A percentile compares a stretch with the other conserved stretches of the same genome.
These are phyloP conservation scores for Entamoeba histolytica DNA, from an alignment of 208 protist species.

Conservation along the genomic window DNA sequence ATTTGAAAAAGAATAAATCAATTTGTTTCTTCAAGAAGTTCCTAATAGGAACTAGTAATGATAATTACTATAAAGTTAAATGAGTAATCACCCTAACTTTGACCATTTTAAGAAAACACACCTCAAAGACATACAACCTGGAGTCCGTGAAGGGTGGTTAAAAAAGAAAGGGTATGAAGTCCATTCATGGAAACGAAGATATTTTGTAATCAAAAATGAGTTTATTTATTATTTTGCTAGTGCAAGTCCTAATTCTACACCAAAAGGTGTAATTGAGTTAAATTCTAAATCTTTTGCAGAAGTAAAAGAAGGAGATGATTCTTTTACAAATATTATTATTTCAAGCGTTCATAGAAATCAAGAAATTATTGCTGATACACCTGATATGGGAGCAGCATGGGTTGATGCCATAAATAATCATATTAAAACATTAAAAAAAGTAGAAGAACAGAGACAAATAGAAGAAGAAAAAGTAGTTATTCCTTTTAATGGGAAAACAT, in stretches of 20 bases:
- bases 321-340: neutral
- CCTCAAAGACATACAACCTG: neutral
- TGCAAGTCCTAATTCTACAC: neutral
- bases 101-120: neutral
- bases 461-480: neutral
- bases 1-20: no score
- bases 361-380: neutral
- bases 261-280: neutral
- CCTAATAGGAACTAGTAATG: no score
- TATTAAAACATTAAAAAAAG: neutral
- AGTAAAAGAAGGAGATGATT: neutral
- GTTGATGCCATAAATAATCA: neutral
- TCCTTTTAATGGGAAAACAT: neutral
- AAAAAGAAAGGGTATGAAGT: neutral
- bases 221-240: neutral
- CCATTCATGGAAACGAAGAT: neutral
- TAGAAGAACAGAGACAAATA: neutral
- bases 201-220: neutral
- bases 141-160: neutral
- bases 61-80: neutral
- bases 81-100: neutral
- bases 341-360: neutral
- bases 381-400: neutral
- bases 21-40: no score
- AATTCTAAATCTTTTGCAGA: neutral